Conservation (phyloP, 2,329 filamentous ascomycete genomes). For the Ophiostoma quercus region DNA sequence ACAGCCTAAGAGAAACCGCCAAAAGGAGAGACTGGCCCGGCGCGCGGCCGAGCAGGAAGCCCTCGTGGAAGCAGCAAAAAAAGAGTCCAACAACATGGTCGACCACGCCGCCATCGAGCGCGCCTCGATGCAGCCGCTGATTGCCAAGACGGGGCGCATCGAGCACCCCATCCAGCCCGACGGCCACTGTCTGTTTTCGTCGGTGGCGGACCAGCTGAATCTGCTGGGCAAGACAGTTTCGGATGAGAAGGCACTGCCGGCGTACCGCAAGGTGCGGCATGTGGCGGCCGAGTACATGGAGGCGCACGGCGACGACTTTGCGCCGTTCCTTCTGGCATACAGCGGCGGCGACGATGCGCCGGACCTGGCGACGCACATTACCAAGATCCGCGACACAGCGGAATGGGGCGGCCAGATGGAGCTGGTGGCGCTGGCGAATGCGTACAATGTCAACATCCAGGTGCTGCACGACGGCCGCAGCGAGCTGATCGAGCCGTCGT, state of each 20-base stretch:
- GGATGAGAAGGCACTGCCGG: constrained; percentile 32
- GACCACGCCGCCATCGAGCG: constrained; percentile 68
- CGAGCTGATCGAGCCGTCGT: constrained; percentile 62
- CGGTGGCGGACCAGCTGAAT: constrained; percentile 76
- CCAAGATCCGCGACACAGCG: constrained; percentile 75
- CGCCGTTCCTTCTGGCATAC: constrained; percentile 52
- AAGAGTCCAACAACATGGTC: constrained; percentile 69
- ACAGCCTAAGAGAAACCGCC: constrained; percentile 63
- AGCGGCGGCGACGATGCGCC: constrained; percentile 20
- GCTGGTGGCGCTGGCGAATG: constrained; percentile 73
- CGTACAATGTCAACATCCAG: constrained; percentile 73
- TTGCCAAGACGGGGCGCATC: constrained; percentile 57
- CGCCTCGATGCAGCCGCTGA: constrained; percentile 61
- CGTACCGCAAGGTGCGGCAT: constrained; percentile 63
- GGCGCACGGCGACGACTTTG: constrained; percentile 71
- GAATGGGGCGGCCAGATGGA: constrained; percentile 97
- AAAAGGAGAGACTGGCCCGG: constrained; percentile 84
- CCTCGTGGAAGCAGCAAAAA: constrained; percentile 59
- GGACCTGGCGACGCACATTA: constrained; percentile 64
- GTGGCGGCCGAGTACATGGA: constrained; percentile 74
- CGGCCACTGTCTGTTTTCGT: constrained; percentile 91
- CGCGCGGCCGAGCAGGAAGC: constrained; percentile 80
- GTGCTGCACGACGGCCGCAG: constrained; percentile 80
- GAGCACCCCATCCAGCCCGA: constrained; percentile 82
- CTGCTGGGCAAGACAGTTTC: constrained; percentile 42